Conservation (phyloP, 192 early-diverging fungal genomes). For the Entomortierella beljakovae region DNA sequence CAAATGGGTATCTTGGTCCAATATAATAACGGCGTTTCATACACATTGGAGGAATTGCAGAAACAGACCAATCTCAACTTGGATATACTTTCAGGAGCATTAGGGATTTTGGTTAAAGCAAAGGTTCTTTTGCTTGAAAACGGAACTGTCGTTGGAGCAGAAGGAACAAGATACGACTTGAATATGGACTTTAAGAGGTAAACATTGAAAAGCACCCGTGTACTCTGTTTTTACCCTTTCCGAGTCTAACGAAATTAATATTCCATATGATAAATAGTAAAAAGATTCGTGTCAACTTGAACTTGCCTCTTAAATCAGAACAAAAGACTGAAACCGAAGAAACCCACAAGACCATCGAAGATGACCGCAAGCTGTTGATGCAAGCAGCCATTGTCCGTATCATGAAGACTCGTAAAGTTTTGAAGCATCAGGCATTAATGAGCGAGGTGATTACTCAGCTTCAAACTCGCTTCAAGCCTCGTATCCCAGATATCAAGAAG, state of each 20-base stretch:
- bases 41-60: slow-evolving; percentile 83
- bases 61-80: slow-evolving; percentile 76
- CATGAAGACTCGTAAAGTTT: slow-evolving; percentile 97
- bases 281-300: slow-evolving; percentile 90
- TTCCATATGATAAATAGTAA: slow-evolving; percentile 78
- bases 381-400: slow-evolving; percentile 99
- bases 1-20: slow-evolving; percentile 95
- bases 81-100: slow-evolving; percentile 73
- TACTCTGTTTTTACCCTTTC: neutral
- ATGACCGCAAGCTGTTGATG: slow-evolving; percentile 93
- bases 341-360: slow-evolving; percentile 91
- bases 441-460: slow-evolving; percentile 92
- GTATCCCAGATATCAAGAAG: slow-evolving; percentile 94
- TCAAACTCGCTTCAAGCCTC: slow-evolving; percentile 89
- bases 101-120: slow-evolving; percentile 86
- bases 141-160: slow-evolving; percentile 66
- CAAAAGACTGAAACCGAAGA: slow-evolving; percentile 92
- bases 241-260: neutral
- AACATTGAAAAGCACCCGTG: neutral
- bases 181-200: slow-evolving; percentile 84
- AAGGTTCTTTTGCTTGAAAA: slow-evolving; percentile 74
- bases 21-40: slow-evolving; percentile 84
- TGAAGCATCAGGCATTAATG: slow-evolving; percentile 88
- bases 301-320: slow-evolving; percentile 86
- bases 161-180: slow-evolving; percentile 72